Base-by-base conservation (phyloP, 139 green algal genomes). In the Chlamydomonas sp. region DNA sequence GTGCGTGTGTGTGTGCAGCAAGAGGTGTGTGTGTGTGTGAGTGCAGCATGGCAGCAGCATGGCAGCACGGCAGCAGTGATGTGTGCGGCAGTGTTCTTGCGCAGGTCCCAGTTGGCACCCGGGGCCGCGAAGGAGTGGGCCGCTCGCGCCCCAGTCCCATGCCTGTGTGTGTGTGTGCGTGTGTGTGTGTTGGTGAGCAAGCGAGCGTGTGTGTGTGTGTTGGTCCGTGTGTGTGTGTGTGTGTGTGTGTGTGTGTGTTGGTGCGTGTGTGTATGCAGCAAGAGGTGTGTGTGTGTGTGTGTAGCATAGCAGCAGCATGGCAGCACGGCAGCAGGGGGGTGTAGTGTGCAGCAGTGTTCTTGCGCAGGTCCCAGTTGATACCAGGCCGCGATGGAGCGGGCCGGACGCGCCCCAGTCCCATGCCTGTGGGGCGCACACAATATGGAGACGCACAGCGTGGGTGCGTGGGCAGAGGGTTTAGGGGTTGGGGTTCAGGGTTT, bases 91-190 rank as follows among this genome's bases (percentile, higher is more conserved):
- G 22, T n/a, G 58, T 72, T 67, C 77, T 89, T 90, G 65, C 90
- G 81, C 65, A 96, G 76, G 78, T 96, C 89, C 87, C 88, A 96
- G 62, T 77, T 67, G 64, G 95, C 76, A 69, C 90, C 90, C n/a
- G 50, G 77, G 88, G 58, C 80, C 88, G 33, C 88, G 75, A 65
- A 91, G 67, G 77, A 95, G 86, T 29, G 87, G 81, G 39, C 89
- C 88, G 61, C 81, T 88, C 76, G 87, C 90, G 28, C 80, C 80
- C 80, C 80, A 86, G 74, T 86, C 76, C 80, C 80, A 82, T 13
- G 76, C 76, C 70, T 83, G 66, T 28, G 28, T 2, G 3, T 8
- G 22, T 16, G n/a, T n/a, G n/a, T n/a, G n/a, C n/a, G n/a, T n/a
- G n/a, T n/a, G n/a, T n/a, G n/a, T n/a, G n/a, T n/a, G n/a, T n/a